Evolutionary conservation across 495 filamentous ascomycete species (phyloP).

Genomic region (Lasiosphaeria hispida): DNA sequence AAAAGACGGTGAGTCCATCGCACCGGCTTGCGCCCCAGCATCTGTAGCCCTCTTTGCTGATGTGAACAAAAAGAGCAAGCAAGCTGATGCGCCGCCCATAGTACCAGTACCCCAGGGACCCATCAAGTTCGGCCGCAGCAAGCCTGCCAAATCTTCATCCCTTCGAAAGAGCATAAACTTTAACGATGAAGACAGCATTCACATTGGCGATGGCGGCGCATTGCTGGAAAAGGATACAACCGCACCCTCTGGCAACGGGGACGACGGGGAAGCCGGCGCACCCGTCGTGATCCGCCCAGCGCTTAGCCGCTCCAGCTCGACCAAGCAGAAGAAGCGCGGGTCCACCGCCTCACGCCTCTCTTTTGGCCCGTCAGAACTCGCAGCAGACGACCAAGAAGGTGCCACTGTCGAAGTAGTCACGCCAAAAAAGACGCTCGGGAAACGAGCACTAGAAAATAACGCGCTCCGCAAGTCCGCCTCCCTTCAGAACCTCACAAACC

Average conservation of each 20-base stretch:
- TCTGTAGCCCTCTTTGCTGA: constrained; percentile 27
- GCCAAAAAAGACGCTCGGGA: constrained; percentile 70
- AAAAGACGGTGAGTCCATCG: constrained; percentile 33
- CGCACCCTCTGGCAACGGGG: constrained; percentile 30
- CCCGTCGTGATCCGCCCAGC: constrained; percentile 39
- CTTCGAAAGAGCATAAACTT: constrained; percentile 50
- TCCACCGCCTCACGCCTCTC: constrained; percentile 65
- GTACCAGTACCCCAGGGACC: constrained; percentile 31
- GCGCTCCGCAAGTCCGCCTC: constrained; percentile 48
- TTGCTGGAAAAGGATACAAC: constrained; percentile 2
- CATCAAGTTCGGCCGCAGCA: constrained; percentile 44
- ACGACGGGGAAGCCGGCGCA: constrained; percentile 37
- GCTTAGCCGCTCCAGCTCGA: constrained; percentile 37
- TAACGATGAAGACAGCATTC: constrained; percentile 35
- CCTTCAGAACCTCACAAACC: constrained; percentile 37
- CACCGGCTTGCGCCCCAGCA: background rate
- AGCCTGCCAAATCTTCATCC: constrained; percentile 49
- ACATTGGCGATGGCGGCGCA: background rate
- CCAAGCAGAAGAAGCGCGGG: constrained; percentile 58
- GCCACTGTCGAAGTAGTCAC: constrained; percentile 28
- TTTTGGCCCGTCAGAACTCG: constrained; percentile 63
- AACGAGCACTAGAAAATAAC: constrained; percentile 70
- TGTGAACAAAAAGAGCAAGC: constrained; percentile 29
- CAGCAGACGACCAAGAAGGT: constrained; percentile 50
- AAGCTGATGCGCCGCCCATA: constrained; percentile 38